Conservation (phyloP, 2,329 filamentous ascomycete genomes). For the Fusarium sp. region DNA sequence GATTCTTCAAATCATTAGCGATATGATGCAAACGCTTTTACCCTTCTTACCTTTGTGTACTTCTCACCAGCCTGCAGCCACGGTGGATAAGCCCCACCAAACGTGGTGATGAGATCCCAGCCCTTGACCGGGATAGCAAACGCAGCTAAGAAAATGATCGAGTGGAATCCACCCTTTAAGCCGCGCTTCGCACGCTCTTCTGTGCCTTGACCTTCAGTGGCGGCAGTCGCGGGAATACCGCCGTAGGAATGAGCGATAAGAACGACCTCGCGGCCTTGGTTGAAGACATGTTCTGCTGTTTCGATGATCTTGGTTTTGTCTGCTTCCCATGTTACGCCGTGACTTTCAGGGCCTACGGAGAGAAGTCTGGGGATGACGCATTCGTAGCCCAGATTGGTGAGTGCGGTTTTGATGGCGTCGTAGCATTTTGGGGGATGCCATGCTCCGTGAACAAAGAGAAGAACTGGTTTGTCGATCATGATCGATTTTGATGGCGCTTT, state of each 20-base stretch:
- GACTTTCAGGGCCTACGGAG: background rate
- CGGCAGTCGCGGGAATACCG: conserved; percentile 12
- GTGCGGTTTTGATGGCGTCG: background rate
- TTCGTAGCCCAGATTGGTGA: background rate
- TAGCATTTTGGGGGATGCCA: conserved; percentile 24
- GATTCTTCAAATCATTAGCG: background rate
- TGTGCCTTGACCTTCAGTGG: background rate
- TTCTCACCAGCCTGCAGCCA: conserved; percentile 1
- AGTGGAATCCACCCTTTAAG: conserved; percentile 2
- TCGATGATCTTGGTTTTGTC: conserved; percentile 1
- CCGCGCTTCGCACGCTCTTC: background rate
- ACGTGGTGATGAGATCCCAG: conserved; percentile 15
- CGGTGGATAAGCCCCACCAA: conserved; percentile 6
- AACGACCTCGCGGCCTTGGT: background rate
- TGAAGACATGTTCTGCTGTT: conserved; percentile 1
- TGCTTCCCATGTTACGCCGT: conserved; percentile 16
- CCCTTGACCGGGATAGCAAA: conserved; percentile 20
- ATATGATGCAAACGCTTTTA: accelerated
- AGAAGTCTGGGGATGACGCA: background rate
- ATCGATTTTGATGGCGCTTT: background rate
- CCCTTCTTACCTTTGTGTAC: background rate
- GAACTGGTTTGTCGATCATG: background rate
- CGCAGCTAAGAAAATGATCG: conserved; percentile 8
- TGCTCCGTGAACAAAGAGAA: conserved; percentile 15
- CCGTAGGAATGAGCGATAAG: conserved; percentile 21